Evolutionary conservation across 108 stramenopile species (phyloP).

Genomic region (Aurantiochytrium sp.): DNA sequence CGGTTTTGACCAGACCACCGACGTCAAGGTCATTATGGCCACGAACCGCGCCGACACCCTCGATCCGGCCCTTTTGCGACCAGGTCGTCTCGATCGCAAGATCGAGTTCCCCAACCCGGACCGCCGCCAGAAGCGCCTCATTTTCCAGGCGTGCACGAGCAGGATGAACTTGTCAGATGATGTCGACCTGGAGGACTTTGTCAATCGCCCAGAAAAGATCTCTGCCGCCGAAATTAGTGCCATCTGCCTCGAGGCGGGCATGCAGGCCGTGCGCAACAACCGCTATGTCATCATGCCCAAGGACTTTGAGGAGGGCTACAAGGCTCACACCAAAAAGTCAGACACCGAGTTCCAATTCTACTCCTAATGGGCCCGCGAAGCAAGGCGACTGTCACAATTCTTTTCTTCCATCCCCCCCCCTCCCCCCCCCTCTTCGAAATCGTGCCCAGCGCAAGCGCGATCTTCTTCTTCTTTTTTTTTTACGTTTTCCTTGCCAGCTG

Average conservation of each 20-base stretch:
- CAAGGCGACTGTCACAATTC: too few species aligned
- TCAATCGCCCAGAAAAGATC: slow-evolving; percentile 94
- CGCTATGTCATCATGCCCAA: slow-evolving; percentile 95
- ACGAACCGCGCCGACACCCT: slow-evolving; percentile 98
- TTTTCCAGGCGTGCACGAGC: slow-evolving; percentile 95
- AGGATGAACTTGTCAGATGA: slow-evolving; percentile 96
- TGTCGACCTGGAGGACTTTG: slow-evolving; percentile 95
- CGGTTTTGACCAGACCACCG: slow-evolving; percentile 97
- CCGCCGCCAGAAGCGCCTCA: slow-evolving; percentile 98
- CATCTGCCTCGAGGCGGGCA: slow-evolving; percentile 93
- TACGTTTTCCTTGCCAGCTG: not conserved
- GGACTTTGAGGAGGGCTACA: slow-evolving; percentile 98
- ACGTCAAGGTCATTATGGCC: slow-evolving; percentile 99
- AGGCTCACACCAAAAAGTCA: slow-evolving; percentile 91
- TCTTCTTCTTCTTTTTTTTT: too few species aligned
- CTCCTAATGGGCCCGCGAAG: slow-evolving; percentile 41
- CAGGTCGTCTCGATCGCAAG: slow-evolving; percentile 97
- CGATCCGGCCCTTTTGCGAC: slow-evolving; percentile 94
- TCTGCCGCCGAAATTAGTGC: slow-evolving; percentile 87
- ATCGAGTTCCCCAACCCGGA: slow-evolving; percentile 98
- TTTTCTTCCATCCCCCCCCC: too few species aligned
- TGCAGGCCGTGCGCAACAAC: slow-evolving; percentile 96
- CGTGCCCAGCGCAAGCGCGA: too few species aligned
- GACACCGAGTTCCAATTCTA: slow-evolving; percentile 95
- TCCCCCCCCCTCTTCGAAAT: too few species aligned